Evolutionary conservation across 805 yeast genomes (phyloP).

Genomic region (Suhomyces faveliae): DNA sequence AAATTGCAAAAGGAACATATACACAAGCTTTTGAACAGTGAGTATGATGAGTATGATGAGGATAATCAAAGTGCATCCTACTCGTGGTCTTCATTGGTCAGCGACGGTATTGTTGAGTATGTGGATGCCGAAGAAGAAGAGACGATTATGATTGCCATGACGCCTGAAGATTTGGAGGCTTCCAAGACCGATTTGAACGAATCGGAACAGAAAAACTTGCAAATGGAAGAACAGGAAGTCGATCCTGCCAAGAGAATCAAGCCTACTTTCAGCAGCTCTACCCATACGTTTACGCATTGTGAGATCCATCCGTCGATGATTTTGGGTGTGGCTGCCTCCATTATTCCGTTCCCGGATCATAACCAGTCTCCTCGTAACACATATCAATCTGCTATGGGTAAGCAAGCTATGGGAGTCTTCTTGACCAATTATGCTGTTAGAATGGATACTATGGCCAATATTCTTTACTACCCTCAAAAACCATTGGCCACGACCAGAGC

Average conservation of each 20-base stretch:
- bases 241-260: slow-evolving; percentile 88
- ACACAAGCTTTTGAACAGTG: slow-evolving; percentile 59
- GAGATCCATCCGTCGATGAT: slow-evolving; percentile 99
- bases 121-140: slow-evolving; percentile 99
- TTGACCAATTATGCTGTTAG: slow-evolving; percentile 92
- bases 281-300: slow-evolving; percentile 93
- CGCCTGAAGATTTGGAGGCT: slow-evolving; percentile 91
- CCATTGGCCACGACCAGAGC: slow-evolving; percentile 97
- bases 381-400: slow-evolving; percentile 99
- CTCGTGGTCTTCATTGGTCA: slow-evolving; percentile 83
- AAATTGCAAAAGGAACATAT: slow-evolving; percentile 84
- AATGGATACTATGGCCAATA: slow-evolving; percentile 99
- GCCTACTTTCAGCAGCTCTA: slow-evolving; percentile 51
- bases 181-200: slow-evolving; percentile 43
- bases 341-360: slow-evolving; percentile 99
- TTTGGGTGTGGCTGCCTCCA: slow-evolving; percentile 96
- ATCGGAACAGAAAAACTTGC: slow-evolving; percentile 43
- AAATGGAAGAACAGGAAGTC: slow-evolving; percentile 44
- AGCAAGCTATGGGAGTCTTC: slow-evolving; percentile 99
- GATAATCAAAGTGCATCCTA: slow-evolving; percentile 52
- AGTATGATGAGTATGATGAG: slow-evolving; percentile 60
- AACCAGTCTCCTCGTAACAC: slow-evolving; percentile 99
- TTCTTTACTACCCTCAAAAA: slow-evolving; percentile 94
- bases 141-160: slow-evolving; percentile 97
- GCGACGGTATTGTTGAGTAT: slow-evolving; percentile 89